Conservation (phyloP, 441 rosid genomes). For the Gossypium gossypioides region DNA sequence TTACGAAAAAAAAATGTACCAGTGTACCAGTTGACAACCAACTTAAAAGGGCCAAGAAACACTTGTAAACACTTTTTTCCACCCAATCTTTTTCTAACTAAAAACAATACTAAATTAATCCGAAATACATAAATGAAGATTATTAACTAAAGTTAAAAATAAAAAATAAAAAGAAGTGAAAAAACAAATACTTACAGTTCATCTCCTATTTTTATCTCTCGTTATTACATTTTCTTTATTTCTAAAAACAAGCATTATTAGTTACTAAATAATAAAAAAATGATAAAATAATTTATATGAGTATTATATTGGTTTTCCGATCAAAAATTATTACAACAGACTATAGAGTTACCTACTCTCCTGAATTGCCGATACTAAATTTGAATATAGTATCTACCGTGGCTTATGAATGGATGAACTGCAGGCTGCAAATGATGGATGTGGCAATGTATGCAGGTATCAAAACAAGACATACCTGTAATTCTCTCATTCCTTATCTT, state of each 20-base stretch:
- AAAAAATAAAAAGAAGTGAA: background rate
- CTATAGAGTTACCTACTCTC: background rate
- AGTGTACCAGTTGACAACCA: too few relatives aligned
- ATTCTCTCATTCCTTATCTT: conserved; percentile 26
- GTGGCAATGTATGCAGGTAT: background rate
- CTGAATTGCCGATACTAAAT: conserved; percentile 6
- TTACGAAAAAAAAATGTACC: too few relatives aligned
- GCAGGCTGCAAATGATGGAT: background rate
- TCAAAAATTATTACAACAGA: conserved; percentile 16
- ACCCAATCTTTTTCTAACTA: background rate
- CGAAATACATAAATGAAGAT: background rate
- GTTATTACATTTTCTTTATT: conserved; percentile 21
- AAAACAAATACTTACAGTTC: background rate
- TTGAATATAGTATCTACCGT: conserved; percentile 20
- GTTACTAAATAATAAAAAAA: conserved; percentile 24
- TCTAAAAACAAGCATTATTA: conserved; percentile 10
- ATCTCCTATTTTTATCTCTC: background rate
- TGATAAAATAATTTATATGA: conserved; percentile 26
- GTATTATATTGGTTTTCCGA: conserved; percentile 16
- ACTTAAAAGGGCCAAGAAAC: too few relatives aligned
- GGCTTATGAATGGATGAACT: conserved; percentile 5
- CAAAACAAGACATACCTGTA: conserved; percentile 2
- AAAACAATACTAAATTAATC: background rate
- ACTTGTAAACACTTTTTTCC: too few relatives aligned
- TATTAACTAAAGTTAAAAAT: background rate